Base-by-base conservation (phyloP, 441 rosid genomes). In the Eutrema salsugineum region DNA sequence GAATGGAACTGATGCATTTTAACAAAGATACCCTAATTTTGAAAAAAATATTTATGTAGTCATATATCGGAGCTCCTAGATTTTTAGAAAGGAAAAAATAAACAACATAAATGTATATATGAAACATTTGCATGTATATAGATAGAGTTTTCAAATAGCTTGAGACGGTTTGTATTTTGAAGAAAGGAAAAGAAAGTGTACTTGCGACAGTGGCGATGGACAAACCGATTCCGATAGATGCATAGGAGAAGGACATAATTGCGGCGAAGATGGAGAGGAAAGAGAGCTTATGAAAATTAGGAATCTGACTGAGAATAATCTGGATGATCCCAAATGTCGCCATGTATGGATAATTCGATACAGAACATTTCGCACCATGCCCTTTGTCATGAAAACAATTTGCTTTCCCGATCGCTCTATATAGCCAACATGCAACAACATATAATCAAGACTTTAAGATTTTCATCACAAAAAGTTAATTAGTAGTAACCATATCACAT, bases 361-460 rank as follows among this genome's bases (percentile, higher is more conserved):
- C 68, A 0, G 63, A 54, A 72, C 91, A 86, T 11, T 83, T 68
- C 3, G 83, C 89, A n/a, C 59, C 46, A 30, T 88, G 84, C 44
- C 96, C 96, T 67, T 83, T 82, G 56, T 47, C 63, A 79, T 88
- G 96, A 76, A 30, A 83, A 71, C 96, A 87, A 61, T 85, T 80
- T 24, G 96, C 80, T 79, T 39, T 84, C 68, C 74, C 69, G 16
- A 90, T 86, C 8, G 96, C 90, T 72, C 96, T 24, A 24, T 87
- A 76, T 12, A 9, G 27, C 2, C 27, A 24, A 24, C 27, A n/a
- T n/a, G n/a, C 39, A 17, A 32, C n/a, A 24, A 63, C 33, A 71
- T 17, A 19, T 40, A 24, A 35, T 8, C 12, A 39, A 60, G 47
- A n/a, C 27, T 30, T 22, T 11, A 33, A 5, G 19, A 6, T 48